Percentiles rank a stretch among this genome's conserved stretches.
phyloP scores from a whole-genome alignment of 345 rosid genomes.

The Mercurialis annua region DNA sequence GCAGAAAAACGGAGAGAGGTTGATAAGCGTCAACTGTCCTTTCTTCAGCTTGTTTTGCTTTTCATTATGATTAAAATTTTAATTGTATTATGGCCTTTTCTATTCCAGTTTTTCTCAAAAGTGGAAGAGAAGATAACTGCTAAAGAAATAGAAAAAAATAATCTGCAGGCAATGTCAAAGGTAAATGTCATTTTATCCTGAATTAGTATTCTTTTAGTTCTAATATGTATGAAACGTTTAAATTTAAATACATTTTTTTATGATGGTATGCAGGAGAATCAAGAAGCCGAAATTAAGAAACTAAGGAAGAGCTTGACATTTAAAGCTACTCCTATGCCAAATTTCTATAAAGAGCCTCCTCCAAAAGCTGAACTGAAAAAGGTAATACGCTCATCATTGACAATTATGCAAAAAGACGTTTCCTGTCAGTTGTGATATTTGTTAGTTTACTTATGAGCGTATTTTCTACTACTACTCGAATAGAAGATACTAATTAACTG shows the following conservation, averaged over 20 bases:
- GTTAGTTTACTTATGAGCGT: neutral
- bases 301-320: constrained; percentile 32
- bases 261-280: constrained; percentile 26
- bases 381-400: constrained; percentile 12
- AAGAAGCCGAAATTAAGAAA: constrained; percentile 33
- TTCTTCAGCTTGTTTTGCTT: constrained; percentile 1
- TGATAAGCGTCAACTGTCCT: constrained; percentile 4
- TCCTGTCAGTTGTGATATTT: too few species aligned
- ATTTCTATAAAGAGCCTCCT: constrained; percentile 33
- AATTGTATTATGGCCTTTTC: neutral
- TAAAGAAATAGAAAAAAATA: constrained; percentile 28
- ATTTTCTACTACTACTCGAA: neutral
- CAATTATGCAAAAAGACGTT: constrained; percentile 6
- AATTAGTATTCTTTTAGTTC: constrained; percentile 16
- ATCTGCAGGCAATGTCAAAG: constrained; percentile 32
- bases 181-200: constrained; percentile 9
- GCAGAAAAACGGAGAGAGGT: constrained; percentile 39
- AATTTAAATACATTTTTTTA: neutral
- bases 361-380: constrained; percentile 31
- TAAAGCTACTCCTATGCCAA: constrained; percentile 36
- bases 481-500: neutral
- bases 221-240: neutral
- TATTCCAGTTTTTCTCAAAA: constrained; percentile 29
- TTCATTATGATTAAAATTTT: neutral
- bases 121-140: constrained; percentile 35